These are phyloP conservation scores for Epichloe sp. DNA, from an alignment of 2,329 filamentous ascomycete genomes.

Conservation along the genomic window DNA sequence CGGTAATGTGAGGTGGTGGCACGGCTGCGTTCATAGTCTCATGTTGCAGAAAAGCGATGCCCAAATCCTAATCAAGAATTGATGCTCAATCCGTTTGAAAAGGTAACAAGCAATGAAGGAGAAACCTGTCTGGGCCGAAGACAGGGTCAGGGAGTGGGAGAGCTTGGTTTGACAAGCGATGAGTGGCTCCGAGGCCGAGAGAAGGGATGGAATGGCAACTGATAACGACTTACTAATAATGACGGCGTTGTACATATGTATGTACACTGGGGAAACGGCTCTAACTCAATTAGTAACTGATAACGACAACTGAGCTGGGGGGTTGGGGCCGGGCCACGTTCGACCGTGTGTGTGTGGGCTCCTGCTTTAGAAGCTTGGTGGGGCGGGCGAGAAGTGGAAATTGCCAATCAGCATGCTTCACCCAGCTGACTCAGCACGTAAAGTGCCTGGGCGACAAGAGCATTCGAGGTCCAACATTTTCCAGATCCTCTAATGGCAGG, in stretches of 20 bases:
- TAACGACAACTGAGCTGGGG: too few relatives aligned
- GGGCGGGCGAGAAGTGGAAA: too few relatives aligned
- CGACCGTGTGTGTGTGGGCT: too few relatives aligned
- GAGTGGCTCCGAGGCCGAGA: not conserved
- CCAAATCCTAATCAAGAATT: not conserved
- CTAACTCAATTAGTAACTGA: too few relatives aligned
- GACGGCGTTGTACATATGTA: not conserved
- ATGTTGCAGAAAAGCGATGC: not conserved
- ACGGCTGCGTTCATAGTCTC: not conserved
- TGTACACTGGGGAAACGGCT: too few relatives aligned
- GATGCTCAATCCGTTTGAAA: not conserved
- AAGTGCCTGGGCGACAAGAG: not conserved
- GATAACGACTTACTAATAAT: not conserved
- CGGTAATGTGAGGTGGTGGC: not conserved
- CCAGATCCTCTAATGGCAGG: not conserved
- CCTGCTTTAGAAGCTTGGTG: too few relatives aligned
- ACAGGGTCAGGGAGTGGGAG: not conserved
- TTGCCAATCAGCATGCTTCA: not conserved
- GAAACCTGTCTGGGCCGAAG: not conserved
- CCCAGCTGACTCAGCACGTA: conserved; percentile 2
- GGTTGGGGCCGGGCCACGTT: too few relatives aligned
- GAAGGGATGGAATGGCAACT: not conserved
- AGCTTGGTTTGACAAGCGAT: conserved; percentile 1
- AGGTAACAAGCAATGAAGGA: not conserved
- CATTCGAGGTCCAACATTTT: not conserved